Base-by-base conservation (phyloP, 176 grass and related monocot species). In the Oropetium thomaeum region DNA sequence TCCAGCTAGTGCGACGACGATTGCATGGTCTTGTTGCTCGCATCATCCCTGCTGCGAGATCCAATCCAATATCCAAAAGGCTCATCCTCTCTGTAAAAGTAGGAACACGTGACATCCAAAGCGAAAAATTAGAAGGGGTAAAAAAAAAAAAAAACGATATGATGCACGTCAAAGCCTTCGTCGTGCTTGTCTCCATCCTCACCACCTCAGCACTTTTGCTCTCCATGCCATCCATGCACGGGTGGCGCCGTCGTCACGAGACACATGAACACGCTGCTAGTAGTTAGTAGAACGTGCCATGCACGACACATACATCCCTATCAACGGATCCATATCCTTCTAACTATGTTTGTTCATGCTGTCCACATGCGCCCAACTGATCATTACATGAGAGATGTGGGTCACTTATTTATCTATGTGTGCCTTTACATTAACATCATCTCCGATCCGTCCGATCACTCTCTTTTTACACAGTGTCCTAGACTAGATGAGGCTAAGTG, bases 351-450 rank as follows among this genome's bases (percentile, higher is more conserved):
- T 17, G 10, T 19, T 25, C 63, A 15, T 14, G 42, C 19, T 67
- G 40, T n/a, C 53, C 90, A 82, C 94, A 91, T 91, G 86, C 77
- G 41, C 30, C 86, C 83, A 71, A 84, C 57, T 51, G 5, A 51
- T n/a, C 8, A 20, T 3, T 76, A 79, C 64, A 57, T n/a, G n/a
- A n/a, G n/a, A 75, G 73, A 53, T 73, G 44, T 62, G 34, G 52
- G 17, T 48, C 44, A 89, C 69, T 83, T 76, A 77, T 78, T 78
- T 37, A 20, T 87, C 52, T 55, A 62, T 68, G 42, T 69, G 60
- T 73, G 79, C 75, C 85, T 88, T 93, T 90, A 90, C 85, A 88
- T 51, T 42, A 66, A 85, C 71, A 60, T 87, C 58, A 35, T 80
- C 49, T 82, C 23, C 32, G 28, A 38, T n/a, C 64, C 77, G 48